Base-by-base conservation (phyloP, 192 early-diverging fungal genomes). In the Physocladia obscura region DNA sequence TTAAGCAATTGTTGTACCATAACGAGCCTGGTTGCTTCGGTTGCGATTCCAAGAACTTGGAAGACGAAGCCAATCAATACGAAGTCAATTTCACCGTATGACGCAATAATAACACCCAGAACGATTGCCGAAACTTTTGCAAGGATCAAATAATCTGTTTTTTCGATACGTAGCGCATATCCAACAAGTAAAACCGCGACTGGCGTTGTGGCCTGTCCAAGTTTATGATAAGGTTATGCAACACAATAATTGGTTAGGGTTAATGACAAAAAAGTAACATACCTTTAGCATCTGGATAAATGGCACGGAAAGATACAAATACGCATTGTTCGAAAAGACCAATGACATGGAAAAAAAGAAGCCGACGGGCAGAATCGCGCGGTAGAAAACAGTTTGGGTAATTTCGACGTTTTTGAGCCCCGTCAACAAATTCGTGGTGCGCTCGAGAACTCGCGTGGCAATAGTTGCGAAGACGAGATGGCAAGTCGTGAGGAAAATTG, bases 391-490 rank as follows among this genome's bases (percentile, higher is more conserved):
- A 65, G 74, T 85, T 40, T 67, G 85, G 31, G 76, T 82, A 2
- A 88, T 89, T 4, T 78, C 79, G 5, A 84, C 57, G 31, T 55
- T 85, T 27, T 91, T 84, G 51, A 81, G 80, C 56, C 77, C 87
- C 0, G 79, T 71, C 54, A 87, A 82, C 54, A 90, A 77, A 2
- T 65, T 81, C 48, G 77, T 82, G 6, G 88, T 90, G 49, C 77
- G 70, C 11, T 34, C 76, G 6, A 89, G 88, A 15, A 92, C 85
- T 29, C 59, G 85, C 17, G 78, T 90, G 58, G 89, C 87, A 15
- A 67, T 85, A 31, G 52, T 81, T 48, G 75, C 74, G 59, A 70
- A 75, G 47, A 64, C 21, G 30, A 79, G 56, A 47, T 80, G 77
- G 36, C 56, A 79, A 32, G 74, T 73, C 32, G 77, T 79, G 27